phyloP scores from a whole-genome alignment of 1,284 basidiomycete genomes.

The Blastosporella zonata region DNA sequence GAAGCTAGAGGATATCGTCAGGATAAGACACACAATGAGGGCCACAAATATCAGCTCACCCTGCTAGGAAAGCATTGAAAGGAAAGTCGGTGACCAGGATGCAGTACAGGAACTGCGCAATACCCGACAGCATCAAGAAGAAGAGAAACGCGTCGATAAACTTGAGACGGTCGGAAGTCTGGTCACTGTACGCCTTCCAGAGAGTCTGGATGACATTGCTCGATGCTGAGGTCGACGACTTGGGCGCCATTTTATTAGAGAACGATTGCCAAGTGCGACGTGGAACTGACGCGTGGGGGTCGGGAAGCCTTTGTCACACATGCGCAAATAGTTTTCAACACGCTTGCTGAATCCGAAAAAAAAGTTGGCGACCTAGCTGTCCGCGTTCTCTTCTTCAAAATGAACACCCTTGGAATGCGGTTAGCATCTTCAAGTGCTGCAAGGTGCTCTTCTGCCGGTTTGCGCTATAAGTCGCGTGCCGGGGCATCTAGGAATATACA shows the following conservation, averaged over 20 bases:
- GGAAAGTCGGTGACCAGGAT: conserved; percentile 90
- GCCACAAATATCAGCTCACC: conserved; percentile 51
- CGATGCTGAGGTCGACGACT: conserved; percentile 31
- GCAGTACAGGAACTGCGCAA: conserved; percentile 91
- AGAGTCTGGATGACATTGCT: conserved; percentile 57
- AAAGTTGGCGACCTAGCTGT: conserved; percentile 10
- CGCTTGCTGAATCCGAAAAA: conserved; percentile 13
- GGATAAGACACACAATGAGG: conserved; percentile 1
- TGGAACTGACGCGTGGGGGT: conserved; percentile 15
- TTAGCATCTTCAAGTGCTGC: conserved; percentile 26
- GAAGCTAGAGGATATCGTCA: conserved; percentile 58
- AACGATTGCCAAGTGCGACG: conserved; percentile 23
- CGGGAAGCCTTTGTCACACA: conserved; percentile 31
- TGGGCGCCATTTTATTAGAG: conserved; percentile 35
- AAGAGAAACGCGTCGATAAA: conserved; percentile 91
- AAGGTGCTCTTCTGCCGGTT: conserved; percentile 21
- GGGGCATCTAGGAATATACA: conserved; percentile 49
- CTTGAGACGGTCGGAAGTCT: conserved; percentile 84
- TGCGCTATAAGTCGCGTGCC: conserved; percentile 22
- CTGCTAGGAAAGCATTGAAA: conserved; percentile 95
- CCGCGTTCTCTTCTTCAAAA: conserved; percentile 20
- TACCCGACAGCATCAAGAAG: conserved; percentile 90
- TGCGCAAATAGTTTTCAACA: conserved; percentile 22
- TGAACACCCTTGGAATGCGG: conserved; percentile 30
- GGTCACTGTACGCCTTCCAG: conserved; percentile 74